These are phyloP conservation scores for Coniophora puteana DNA, from an alignment of 1,284 basidiomycete genomes.

Conservation along the genomic window DNA sequence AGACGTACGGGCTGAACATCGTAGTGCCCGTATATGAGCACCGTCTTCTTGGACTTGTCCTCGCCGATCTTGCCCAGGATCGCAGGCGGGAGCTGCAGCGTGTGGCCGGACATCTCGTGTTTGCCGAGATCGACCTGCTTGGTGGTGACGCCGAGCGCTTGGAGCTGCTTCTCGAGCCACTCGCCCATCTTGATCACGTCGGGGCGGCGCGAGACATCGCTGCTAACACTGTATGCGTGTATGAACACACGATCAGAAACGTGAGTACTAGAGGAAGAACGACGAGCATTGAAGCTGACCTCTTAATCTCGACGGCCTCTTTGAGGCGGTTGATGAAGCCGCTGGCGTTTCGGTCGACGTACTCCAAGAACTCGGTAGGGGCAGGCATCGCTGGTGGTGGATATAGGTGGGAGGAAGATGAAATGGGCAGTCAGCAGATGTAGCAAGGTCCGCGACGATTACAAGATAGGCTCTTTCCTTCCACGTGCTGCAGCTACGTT, in stretches of 20 bases:
- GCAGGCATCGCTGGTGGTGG: slow-evolving; percentile 25
- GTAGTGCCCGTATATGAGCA: slow-evolving; percentile 90
- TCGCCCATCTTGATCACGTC: slow-evolving; percentile 83
- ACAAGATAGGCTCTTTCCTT: too few relatives aligned
- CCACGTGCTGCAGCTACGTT: too few relatives aligned
- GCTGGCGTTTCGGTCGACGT: slow-evolving; percentile 70
- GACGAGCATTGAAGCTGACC: slow-evolving; percentile 45
- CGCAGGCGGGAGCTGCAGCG: slow-evolving; percentile 82
- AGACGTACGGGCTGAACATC: slow-evolving; percentile 76
- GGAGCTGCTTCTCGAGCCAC: slow-evolving; percentile 75
- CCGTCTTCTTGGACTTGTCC: slow-evolving; percentile 87
- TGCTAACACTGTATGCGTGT: slow-evolving; percentile 50
- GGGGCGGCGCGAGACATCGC: slow-evolving; percentile 61
- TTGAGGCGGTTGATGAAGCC: slow-evolving; percentile 76
- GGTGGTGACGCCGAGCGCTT: slow-evolving; percentile 72
- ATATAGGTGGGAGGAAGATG: not conserved
- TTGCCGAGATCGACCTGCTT: slow-evolving; percentile 74
- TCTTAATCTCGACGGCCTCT: slow-evolving; percentile 87
- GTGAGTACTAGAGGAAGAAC: not conserved
- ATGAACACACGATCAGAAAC: not conserved
- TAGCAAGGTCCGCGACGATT: too few relatives aligned
- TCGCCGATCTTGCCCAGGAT: slow-evolving; percentile 84
- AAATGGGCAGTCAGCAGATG: too few relatives aligned
- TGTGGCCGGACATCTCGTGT: slow-evolving; percentile 78
- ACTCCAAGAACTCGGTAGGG: slow-evolving; percentile 48